Percentiles rank a stretch among this genome's conserved stretches.
phyloP scores from a whole-genome alignment of 1,284 basidiomycete genomes.

The Lignosus rhinocerotis region DNA sequence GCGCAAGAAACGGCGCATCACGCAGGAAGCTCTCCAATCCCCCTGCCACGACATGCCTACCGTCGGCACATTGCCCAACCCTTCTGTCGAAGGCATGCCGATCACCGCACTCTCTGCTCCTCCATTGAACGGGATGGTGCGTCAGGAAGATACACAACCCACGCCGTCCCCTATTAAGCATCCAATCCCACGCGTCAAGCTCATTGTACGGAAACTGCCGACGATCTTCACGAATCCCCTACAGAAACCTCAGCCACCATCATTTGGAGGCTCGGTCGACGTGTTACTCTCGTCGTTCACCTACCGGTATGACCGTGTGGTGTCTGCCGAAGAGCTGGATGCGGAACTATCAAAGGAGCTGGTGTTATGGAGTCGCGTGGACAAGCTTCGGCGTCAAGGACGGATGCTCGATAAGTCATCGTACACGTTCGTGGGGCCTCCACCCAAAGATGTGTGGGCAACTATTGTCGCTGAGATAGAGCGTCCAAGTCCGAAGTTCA shows the following conservation, averaged over 20 bases:
- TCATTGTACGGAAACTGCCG: conserved; percentile 67
- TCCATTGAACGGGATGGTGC: neutral
- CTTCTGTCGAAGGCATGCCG: neutral
- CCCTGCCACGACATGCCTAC: conserved; percentile 6
- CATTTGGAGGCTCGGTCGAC: conserved; percentile 54
- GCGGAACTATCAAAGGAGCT: conserved; percentile 51
- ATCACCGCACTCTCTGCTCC: neutral
- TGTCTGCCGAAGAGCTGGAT: conserved; percentile 45
- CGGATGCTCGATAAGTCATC: conserved; percentile 30
- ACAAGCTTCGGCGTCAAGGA: conserved; percentile 43
- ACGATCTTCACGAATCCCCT: conserved; percentile 63
- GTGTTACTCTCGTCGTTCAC: conserved; percentile 64
- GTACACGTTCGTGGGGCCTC: conserved; percentile 13
- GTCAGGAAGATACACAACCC: conserved; percentile 14
- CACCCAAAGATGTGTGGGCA: conserved; percentile 46
- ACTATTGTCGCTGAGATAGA: conserved; percentile 49
- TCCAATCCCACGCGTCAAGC: conserved; percentile 58
- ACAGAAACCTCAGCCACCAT: conserved; percentile 60
- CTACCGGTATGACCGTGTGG: conserved; percentile 49
- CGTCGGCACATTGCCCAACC: conserved; percentile 5
- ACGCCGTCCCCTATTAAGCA: conserved; percentile 28
- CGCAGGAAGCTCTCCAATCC: neutral
- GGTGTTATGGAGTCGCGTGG: conserved; percentile 52
- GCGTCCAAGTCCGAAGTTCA: conserved; percentile 40
- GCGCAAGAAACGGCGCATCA: conserved; percentile 25